Evolutionary conservation across 208 protist species (phyloP).

Genomic region (Crithidia thermophila): DNA sequence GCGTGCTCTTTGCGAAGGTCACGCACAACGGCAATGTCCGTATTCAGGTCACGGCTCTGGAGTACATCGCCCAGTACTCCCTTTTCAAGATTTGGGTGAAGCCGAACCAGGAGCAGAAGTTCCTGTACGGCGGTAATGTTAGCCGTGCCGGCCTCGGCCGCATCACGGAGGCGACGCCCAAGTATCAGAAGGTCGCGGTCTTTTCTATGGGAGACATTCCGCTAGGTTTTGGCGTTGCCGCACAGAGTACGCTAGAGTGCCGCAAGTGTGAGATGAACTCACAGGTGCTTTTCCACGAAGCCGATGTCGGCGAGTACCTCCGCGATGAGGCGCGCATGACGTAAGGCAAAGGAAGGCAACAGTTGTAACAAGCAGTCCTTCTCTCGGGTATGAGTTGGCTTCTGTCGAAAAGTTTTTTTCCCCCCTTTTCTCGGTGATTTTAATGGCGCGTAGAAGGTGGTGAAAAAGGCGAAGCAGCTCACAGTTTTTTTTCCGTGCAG

Average conservation of each 20-base stretch:
- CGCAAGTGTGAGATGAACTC: conserved; percentile 96
- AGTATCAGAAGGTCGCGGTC: conserved; percentile 97
- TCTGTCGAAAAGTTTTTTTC: background rate
- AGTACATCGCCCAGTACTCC: conserved; percentile 93
- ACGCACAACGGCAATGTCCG: conserved; percentile 91
- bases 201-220: conserved; percentile 98
- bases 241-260: conserved; percentile 96
- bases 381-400: conserved; percentile 18
- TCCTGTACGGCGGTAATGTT: conserved; percentile 99
- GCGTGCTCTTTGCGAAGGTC: conserved; percentile 90
- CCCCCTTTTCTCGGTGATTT: conserved; percentile 12
- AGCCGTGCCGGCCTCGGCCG: conserved; percentile 97
- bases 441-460: no score
- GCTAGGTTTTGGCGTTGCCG: conserved; percentile 97
- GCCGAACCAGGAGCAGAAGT: conserved; percentile 98
- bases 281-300: conserved; percentile 97
- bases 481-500: background rate
- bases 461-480: background rate
- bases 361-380: background rate
- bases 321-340: conserved; percentile 96
- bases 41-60: conserved; percentile 89
- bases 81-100: conserved; percentile 99
- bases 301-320: conserved; percentile 99
- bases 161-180: conserved; percentile 98
- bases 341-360: conserved; percentile 45